A percentile compares a stretch with the other conserved stretches of the same genome.
These are phyloP conservation scores for Coccomyxa sp. DNA, from an alignment of 139 green algal genomes.

Conservation along the genomic window DNA sequence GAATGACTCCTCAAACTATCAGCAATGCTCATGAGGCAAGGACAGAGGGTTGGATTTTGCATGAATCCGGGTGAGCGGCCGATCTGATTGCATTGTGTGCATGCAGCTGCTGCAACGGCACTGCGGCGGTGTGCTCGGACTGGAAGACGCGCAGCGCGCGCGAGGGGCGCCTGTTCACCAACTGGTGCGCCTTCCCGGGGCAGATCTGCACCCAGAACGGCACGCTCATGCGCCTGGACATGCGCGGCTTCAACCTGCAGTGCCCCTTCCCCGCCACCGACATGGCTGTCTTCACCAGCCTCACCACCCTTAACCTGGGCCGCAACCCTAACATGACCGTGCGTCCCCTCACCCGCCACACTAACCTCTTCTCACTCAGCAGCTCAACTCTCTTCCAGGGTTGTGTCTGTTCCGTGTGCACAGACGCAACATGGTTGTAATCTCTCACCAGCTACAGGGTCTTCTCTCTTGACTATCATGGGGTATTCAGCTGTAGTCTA, in stretches of 20 bases:
- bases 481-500: too few relatives aligned
- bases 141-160: conserved; percentile 1
- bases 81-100: too few relatives aligned
- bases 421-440: too few relatives aligned
- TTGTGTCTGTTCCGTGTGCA: background rate
- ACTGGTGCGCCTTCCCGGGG: conserved; percentile 14
- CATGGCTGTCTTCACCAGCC: background rate
- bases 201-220: conserved; percentile 11
- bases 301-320: conserved; percentile 10
- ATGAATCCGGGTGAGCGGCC: too few relatives aligned
- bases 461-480: too few relatives aligned
- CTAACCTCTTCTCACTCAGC: too few relatives aligned
- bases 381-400: background rate
- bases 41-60: too few relatives aligned
- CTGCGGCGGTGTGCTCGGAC: background rate
- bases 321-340: conserved; percentile 14
- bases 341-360: too few relatives aligned
- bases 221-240: conserved; percentile 4
- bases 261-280: conserved; percentile 6
- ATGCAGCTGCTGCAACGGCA: conserved; percentile 8
- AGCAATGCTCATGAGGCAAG: too few relatives aligned
- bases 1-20: too few relatives aligned
- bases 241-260: conserved; percentile 4
- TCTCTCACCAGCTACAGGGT: too few relatives aligned
- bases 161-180: background rate